Evolutionary conservation across 345 rosid species (phyloP).

Genomic region (Iberis pinnata): DNA sequence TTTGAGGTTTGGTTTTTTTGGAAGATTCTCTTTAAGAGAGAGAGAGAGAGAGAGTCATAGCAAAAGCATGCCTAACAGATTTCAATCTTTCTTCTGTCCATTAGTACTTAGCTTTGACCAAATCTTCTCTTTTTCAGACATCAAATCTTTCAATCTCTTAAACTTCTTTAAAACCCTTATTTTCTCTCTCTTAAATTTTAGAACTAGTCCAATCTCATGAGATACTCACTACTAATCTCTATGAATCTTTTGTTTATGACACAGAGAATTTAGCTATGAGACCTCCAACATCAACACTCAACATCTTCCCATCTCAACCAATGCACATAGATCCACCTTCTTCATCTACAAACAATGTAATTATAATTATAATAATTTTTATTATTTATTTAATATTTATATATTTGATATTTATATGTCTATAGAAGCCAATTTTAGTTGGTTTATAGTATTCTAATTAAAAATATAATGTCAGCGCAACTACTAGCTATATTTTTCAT

Average conservation of each 20-base stretch:
- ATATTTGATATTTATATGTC: too few species aligned
- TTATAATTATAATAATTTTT: neutral
- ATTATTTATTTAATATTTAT: neutral
- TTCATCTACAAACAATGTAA: constrained; percentile 32
- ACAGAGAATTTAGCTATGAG: constrained; percentile 74
- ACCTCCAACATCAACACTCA: constrained; percentile 92
- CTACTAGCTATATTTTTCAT: constrained; percentile 28
- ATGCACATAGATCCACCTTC: constrained; percentile 72
- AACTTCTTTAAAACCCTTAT: constrained; percentile 25
- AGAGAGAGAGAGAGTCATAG: constrained; percentile 42
- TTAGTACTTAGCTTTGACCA: constrained; percentile 65
- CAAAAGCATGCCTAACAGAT: constrained; percentile 51
- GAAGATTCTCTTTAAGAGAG: constrained; percentile 27
- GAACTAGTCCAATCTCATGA: constrained; percentile 27
- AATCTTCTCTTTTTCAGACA: constrained; percentile 44
- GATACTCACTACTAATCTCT: neutral
- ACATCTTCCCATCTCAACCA: constrained; percentile 97
- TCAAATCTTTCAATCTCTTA: constrained; percentile 28
- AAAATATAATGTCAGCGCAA: constrained; percentile 31
- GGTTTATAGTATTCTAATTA: constrained; percentile 22
- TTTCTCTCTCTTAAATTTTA: constrained; percentile 20
- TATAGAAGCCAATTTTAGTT: constrained; percentile 26
- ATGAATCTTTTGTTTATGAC: constrained; percentile 28
- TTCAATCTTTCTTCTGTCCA: constrained; percentile 33
- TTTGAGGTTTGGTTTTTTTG: constrained; percentile 17